These are phyloP conservation scores for Coniochaeta sp. DNA, from an alignment of 2,329 filamentous ascomycete species.

Conservation along the genomic window DNA sequence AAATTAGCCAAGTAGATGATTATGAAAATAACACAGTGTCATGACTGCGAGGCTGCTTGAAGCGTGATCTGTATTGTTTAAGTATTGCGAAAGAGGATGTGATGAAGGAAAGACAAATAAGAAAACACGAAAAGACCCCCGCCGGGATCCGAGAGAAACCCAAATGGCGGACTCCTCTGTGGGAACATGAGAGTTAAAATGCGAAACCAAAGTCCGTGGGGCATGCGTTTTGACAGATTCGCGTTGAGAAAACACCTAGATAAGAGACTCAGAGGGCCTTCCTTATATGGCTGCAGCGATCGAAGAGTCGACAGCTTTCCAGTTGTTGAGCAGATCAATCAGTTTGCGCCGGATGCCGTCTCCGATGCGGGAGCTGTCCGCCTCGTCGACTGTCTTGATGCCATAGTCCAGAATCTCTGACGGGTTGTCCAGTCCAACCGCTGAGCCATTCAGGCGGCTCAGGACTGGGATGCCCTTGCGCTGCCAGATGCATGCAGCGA, in stretches of 20 bases:
- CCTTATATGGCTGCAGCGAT: background rate
- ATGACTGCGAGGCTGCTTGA: no score
- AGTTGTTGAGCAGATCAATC: slow-evolving; percentile 25
- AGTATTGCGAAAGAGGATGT: no score
- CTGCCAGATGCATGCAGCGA: slow-evolving; percentile 30
- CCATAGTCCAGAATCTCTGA: slow-evolving; percentile 31
- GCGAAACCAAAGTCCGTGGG: no score
- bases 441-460: slow-evolving; percentile 22
- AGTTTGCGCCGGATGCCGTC: slow-evolving; percentile 40
- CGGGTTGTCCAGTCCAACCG: slow-evolving; percentile 28
- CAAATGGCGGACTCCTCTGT: no score
- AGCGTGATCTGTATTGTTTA: no score
- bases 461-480: slow-evolving; percentile 28
- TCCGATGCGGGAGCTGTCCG: slow-evolving; percentile 31
- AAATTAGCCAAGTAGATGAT: background rate
- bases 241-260: background rate
- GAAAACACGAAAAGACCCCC: no score
- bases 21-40: background rate
- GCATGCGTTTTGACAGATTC: background rate
- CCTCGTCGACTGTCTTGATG: slow-evolving; percentile 28
- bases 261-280: background rate
- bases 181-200: no score
- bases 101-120: no score
- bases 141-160: no score
- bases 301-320: slow-evolving; percentile 17